Conservation (phyloP, 371 early-diverging fungal genomes). For the Mucor ambiguus region DNA sequence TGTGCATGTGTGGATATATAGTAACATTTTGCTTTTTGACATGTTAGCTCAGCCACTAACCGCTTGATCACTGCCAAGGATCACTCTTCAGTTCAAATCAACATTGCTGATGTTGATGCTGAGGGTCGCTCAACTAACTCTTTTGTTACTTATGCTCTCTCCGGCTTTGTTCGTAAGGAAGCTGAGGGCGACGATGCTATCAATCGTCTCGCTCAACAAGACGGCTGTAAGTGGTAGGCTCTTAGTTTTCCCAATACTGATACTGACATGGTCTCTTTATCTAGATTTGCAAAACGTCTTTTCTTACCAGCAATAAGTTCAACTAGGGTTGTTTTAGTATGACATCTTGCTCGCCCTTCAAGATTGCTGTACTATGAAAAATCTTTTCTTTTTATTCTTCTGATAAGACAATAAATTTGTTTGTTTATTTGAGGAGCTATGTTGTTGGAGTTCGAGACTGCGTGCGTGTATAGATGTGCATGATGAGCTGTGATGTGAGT, state of each 20-base stretch:
- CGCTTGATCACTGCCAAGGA: slow-evolving; percentile 74
- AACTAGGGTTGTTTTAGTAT: background rate
- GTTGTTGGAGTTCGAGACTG: background rate
- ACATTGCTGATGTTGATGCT: slow-evolving; percentile 94
- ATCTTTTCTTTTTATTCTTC: background rate
- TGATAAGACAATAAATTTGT: background rate
- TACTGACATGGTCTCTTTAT: background rate
- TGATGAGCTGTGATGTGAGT: background rate
- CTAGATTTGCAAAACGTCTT: slow-evolving; percentile 52
- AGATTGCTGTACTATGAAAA: background rate
- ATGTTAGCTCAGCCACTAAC: slow-evolving; percentile 52
- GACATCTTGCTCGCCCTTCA: slow-evolving; percentile 5
- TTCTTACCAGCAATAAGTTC: slow-evolving; percentile 45
- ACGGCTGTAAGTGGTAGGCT: slow-evolving; percentile 64
- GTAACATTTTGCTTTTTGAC: background rate
- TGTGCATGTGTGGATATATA: background rate
- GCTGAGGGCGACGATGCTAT: slow-evolving; percentile 96
- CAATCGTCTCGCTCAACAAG: slow-evolving; percentile 93
- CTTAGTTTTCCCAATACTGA: background rate
- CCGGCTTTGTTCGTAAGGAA: slow-evolving; percentile 88
- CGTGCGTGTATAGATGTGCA: background rate
- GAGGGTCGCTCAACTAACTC: slow-evolving; percentile 78
- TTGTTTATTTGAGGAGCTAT: background rate
- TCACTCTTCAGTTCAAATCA: slow-evolving; percentile 98
- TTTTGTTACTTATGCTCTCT: slow-evolving; percentile 89